Evolutionary conservation across 2,329 filamentous ascomycete species (phyloP), one percentile per base, ranked within the genome.

Genomic region (Microcera coccophila): DNA sequence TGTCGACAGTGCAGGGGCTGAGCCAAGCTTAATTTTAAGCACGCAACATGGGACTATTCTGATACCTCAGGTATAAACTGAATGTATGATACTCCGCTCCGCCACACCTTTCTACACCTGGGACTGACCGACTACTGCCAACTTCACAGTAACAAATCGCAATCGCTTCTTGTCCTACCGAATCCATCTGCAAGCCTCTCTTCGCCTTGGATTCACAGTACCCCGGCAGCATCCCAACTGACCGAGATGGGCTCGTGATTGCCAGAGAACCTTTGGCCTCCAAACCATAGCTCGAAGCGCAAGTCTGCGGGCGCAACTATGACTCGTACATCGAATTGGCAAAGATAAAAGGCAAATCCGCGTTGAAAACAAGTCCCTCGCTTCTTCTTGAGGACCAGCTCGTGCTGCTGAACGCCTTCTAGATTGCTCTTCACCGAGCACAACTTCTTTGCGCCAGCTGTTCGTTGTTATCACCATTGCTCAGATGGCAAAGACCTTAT

Each of bases 241-340:
- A 55, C 44, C 3, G 28, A 15, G n/a, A 57, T 48, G 2, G 53
- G 52, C 19, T 56, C 42, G 15, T 56, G 53, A 11, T 52, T 57
- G 1, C 53, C 45, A 0, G 53, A 57, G 35, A 56, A 55, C 24
- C 56, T 63, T 12, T 60, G 55, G 1, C 51, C 49, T 1, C 39
- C 48, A n/a, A 57, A 53, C 70, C 69, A 73, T 3, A 72, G 48
- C 45, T 70, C 67, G 35, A 73, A 72, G 5, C 60, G 54, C 26
- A 82, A 60, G 42, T 82, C 78, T 0, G 79, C 72, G 1, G 75
- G 70, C 1, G 75, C 76, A 3, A 76, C 72, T 26, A 79, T 65
- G 4, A 78, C 75, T 42, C 76, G 70, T 0, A 82, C 70, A 38
- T 77, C 73, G 39, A 72, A 73, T 5, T 59, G 59, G 35, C 65